A percentile compares a stretch with the other conserved stretches of the same genome.
Evolutionary conservation across 2,329 filamentous ascomycete species (phyloP).

Genomic region (Aureobasidium sp.): DNA sequence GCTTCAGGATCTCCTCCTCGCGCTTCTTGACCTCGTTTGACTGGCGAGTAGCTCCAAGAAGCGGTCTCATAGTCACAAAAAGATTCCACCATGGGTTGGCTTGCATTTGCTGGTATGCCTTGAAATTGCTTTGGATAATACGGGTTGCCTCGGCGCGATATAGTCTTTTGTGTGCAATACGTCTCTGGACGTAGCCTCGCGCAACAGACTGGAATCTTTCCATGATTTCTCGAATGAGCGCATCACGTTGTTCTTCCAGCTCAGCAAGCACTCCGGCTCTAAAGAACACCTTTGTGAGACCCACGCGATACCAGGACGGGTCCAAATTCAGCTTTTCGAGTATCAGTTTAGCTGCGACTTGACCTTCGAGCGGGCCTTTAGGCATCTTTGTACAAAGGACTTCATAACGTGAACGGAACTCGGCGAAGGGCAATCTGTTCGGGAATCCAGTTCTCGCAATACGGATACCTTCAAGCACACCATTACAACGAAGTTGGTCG

Average conservation of each 20-base stretch:
- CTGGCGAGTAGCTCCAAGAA: constrained; percentile 85
- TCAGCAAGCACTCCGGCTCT: constrained; percentile 91
- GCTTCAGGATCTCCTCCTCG: constrained; percentile 83
- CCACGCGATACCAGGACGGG: constrained; percentile 80
- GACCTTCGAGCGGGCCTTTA: constrained; percentile 84
- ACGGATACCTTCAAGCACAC: constrained; percentile 96
- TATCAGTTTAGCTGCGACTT: constrained; percentile 77
- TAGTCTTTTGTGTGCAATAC: constrained; percentile 83
- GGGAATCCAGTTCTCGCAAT: constrained; percentile 97
- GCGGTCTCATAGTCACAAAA: constrained; percentile 87
- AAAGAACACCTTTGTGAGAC: constrained; percentile 97
- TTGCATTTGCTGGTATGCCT: constrained; percentile 81
- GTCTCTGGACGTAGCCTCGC: constrained; percentile 79
- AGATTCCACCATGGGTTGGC: constrained; percentile 97
- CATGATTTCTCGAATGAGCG: constrained; percentile 90
- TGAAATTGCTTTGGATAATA: constrained; percentile 92
- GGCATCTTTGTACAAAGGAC: constrained; percentile 86
- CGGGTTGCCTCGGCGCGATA: constrained; percentile 91
- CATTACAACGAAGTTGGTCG: constrained; percentile 95
- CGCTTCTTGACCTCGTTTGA: constrained; percentile 90
- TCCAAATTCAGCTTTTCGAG: constrained; percentile 84
- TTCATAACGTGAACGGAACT: constrained; percentile 93
- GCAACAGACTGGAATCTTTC: constrained; percentile 86
- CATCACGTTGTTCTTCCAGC: constrained; percentile 89
- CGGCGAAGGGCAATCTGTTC: constrained; percentile 82